Percentiles rank a stretch among this genome's conserved stretches.
These are phyloP conservation scores for Coelastrella sp. DNA, from an alignment of 139 green algal genomes.

Conservation along the genomic window DNA sequence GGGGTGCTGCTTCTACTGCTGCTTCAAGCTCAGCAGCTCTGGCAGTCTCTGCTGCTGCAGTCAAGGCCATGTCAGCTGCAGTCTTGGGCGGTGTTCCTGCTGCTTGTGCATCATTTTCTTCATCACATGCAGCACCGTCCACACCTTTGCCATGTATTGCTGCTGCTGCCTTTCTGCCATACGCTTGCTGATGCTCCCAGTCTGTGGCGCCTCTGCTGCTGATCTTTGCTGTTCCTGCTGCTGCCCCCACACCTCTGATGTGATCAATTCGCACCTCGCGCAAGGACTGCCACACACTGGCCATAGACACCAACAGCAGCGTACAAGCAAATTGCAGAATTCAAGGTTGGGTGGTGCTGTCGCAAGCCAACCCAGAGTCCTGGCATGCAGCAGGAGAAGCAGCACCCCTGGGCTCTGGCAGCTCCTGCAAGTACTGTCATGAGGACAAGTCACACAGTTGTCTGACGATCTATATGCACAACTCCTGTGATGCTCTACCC, in stretches of 20 bases:
- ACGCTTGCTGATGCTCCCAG: background rate
- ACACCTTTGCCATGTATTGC: too few species aligned
- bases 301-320: background rate
- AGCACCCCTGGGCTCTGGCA: too few species aligned
- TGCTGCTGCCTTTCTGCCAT: too few species aligned
- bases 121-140: background rate
- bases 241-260: background rate
- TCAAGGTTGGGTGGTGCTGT: too few species aligned
- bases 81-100: background rate
- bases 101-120: background rate
- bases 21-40: background rate
- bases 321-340: background rate
- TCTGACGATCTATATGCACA: too few species aligned
- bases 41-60: background rate
- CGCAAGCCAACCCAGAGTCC: too few species aligned
- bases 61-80: background rate
- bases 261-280: constrained; percentile 37
- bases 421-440: too few species aligned
- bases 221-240: background rate
- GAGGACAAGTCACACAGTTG: too few species aligned
- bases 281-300: constrained; percentile 27
- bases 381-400: too few species aligned
- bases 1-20: background rate
- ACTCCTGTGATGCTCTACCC: too few species aligned
- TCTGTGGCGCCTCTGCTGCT: background rate